phyloP scores from a whole-genome alignment of 768 basidiomycete species.

The Leccinum aurantiacum region DNA sequence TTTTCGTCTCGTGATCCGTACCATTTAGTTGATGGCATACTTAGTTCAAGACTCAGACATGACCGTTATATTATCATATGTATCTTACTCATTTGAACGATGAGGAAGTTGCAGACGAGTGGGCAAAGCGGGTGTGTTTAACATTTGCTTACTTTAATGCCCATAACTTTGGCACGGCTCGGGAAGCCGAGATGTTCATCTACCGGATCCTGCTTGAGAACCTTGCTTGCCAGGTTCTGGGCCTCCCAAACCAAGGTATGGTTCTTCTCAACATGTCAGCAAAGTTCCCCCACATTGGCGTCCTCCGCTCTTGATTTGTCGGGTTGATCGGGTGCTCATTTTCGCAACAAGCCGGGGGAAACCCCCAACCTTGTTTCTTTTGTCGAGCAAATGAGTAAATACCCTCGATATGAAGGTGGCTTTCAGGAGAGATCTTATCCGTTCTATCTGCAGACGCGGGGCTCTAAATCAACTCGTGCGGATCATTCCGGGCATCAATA shows the following conservation, averaged over 20 bases:
- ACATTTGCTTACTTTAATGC: constrained; percentile 8
- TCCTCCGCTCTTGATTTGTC: not conserved
- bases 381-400: constrained; percentile 17
- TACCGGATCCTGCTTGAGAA: constrained; percentile 24
- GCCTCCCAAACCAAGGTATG: constrained; percentile 12
- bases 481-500: constrained; percentile 30
- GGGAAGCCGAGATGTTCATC: constrained; percentile 8
- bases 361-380: constrained; percentile 22
- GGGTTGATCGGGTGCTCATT: constrained; percentile 15
- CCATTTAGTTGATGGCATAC: not conserved
- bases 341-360: constrained; percentile 10
- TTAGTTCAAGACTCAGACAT: not conserved
- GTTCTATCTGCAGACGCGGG: constrained; percentile 23
- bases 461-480: constrained; percentile 20
- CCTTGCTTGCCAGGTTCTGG: constrained; percentile 15
- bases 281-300: constrained; percentile 7
- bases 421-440: constrained; percentile 19
- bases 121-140: not conserved
- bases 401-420: constrained; percentile 20
- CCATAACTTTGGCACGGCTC: constrained; percentile 5
- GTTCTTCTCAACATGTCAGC: constrained; percentile 14
- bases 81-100: not conserved
- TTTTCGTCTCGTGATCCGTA: constrained; percentile 3
- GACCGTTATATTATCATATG: not conserved
- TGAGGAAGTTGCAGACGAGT: not conserved